Evolutionary conservation across 306 rosid species (phyloP).

Genomic region (Dalbergia cultrata): DNA sequence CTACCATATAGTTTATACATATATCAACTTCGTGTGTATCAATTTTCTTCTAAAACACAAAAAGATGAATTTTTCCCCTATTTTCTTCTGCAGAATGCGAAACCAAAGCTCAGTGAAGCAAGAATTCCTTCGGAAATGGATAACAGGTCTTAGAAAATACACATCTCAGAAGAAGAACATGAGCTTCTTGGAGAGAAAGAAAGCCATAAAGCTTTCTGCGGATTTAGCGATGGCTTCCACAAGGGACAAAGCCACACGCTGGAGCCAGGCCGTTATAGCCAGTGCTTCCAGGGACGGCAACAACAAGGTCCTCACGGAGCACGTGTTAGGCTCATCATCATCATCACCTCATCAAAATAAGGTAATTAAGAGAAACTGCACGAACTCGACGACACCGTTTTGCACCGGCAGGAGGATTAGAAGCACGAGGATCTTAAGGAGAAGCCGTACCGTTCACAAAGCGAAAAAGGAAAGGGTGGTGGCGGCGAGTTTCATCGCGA

Average conservation of each 20-base stretch:
- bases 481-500: slow-evolving; percentile 53
- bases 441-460: slow-evolving; percentile 48
- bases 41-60: too few relatives aligned
- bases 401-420: slow-evolving; percentile 39
- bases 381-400: not conserved
- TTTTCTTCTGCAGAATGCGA: slow-evolving; percentile 58
- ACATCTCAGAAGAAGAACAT: slow-evolving; percentile 53
- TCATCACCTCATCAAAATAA: not conserved
- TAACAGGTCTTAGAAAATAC: slow-evolving; percentile 66
- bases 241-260: slow-evolving; percentile 56
- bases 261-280: slow-evolving; percentile 76
- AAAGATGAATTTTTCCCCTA: not conserved
- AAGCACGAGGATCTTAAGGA: slow-evolving; percentile 59
- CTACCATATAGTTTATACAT: not conserved
- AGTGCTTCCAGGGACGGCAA: slow-evolving; percentile 45
- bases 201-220: slow-evolving; percentile 78
- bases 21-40: too few relatives aligned
- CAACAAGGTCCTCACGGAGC: slow-evolving; percentile 32
- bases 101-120: slow-evolving; percentile 57
- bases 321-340: slow-evolving; percentile 39
- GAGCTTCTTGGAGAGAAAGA: slow-evolving; percentile 69
- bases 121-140: slow-evolving; percentile 79
- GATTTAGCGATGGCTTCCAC: slow-evolving; percentile 88
- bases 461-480: slow-evolving; percentile 34
- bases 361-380: slow-evolving; percentile 3